A percentile compares a stretch with the other conserved stretches of the same genome.
These are phyloP conservation scores for Saccharomyces pastorianus DNA, from an alignment of 1,139 yeast species.

Conservation along the genomic window DNA sequence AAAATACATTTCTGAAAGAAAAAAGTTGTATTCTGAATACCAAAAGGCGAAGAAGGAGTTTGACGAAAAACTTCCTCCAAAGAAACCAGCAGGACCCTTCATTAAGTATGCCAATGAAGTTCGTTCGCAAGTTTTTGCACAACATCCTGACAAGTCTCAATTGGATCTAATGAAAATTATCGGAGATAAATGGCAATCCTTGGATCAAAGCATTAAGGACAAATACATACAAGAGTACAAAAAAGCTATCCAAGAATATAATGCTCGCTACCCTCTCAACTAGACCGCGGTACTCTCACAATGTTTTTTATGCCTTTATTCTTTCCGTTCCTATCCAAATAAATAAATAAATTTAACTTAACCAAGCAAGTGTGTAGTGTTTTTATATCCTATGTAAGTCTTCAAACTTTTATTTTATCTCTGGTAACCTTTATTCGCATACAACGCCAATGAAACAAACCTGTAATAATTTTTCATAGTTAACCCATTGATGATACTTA, in stretches of 20 bases:
- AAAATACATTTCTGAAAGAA: slow-evolving; percentile 10
- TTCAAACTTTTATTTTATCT: neutral
- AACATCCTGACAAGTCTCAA: slow-evolving; percentile 17
- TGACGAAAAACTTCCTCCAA: slow-evolving; percentile 21
- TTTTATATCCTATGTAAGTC: neutral
- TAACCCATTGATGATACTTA: slow-evolving; percentile 84
- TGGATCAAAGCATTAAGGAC: slow-evolving; percentile 12
- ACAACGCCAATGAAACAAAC: slow-evolving; percentile 61
- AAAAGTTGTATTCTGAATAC: slow-evolving; percentile 9
- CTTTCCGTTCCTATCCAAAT: neutral
- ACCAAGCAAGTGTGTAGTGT: neutral
- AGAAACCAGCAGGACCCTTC: slow-evolving; percentile 25
- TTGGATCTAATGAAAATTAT: slow-evolving; percentile 18
- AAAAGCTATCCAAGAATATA: slow-evolving; percentile 10
- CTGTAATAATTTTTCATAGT: slow-evolving; percentile 71
- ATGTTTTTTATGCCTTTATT: neutral
- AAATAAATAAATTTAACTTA: neutral
- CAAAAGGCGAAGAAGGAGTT: slow-evolving; percentile 5
- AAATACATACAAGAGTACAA: slow-evolving; percentile 17
- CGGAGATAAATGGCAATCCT: slow-evolving; percentile 21
- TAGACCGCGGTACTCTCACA: neutral
- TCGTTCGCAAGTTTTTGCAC: slow-evolving; percentile 11
- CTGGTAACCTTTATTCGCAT: neutral
- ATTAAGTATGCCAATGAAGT: slow-evolving; percentile 17
- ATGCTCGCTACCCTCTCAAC: neutral